Evolutionary conservation across 441 rosid species (phyloP).

Genomic region (Pelargonium australe): DNA sequence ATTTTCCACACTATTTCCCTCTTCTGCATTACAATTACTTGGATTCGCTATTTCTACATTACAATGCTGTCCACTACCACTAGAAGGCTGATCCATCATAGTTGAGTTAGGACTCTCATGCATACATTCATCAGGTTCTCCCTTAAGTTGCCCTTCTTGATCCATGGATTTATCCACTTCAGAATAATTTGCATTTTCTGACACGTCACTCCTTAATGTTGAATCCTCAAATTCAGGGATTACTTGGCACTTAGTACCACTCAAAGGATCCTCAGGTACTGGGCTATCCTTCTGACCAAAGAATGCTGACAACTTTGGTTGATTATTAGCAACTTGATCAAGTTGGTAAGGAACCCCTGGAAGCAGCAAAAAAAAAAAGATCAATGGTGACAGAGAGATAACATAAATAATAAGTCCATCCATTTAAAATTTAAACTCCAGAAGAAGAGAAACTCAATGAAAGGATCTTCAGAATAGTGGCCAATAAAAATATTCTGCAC

Average conservation of each 20-base stretch:
- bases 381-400: constrained; percentile 13
- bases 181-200: constrained; percentile 29
- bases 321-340: constrained; percentile 71
- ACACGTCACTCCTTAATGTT: constrained; percentile 33
- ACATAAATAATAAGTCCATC: background rate
- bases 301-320: constrained; percentile 77
- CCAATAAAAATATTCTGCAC: background rate
- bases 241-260: constrained; percentile 25
- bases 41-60: constrained; percentile 29
- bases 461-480: background rate
- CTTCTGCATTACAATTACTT: constrained; percentile 27
- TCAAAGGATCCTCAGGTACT: constrained; percentile 26
- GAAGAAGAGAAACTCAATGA: background rate
- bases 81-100: constrained; percentile 28
- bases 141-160: constrained; percentile 21
- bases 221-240: constrained; percentile 32
- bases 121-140: constrained; percentile 29
- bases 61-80: constrained; percentile 26
- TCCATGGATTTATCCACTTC: constrained; percentile 28
- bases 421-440: background rate
- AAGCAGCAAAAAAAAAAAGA: constrained; percentile 20
- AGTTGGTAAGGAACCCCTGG: constrained; percentile 94
- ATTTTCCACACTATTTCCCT: constrained; percentile 26
- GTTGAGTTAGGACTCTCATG: constrained; percentile 22
- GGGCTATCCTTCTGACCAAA: constrained; percentile 39